Base-by-base conservation (phyloP, 75 land plant species). In the Sequoia sempervirens region DNA sequence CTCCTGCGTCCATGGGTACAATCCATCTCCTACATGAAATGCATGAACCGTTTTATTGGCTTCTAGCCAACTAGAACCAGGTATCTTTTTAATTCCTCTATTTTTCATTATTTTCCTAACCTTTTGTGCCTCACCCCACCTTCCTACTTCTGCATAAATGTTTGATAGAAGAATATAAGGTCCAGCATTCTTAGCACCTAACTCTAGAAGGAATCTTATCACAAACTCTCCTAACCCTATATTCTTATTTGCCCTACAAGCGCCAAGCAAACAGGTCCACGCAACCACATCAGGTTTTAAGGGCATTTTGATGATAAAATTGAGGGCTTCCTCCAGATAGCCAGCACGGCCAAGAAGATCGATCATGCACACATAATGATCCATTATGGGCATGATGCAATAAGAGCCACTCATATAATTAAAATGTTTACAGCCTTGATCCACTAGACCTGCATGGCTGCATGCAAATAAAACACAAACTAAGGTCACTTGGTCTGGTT, bases 51-150 rank as follows among this genome's bases (percentile, higher is more conserved):
- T n/a, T 2, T 88, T 91, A 75, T 66, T 75, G 18, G 87, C 58
- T 34, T 87, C 85, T 30, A 93, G 85, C n/a, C 84, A 90, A 79
- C 94, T 93, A 82, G 85, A 70, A 6, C 94, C 93, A 43, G 94
- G 93, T 3, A 56, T 81, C 30, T 87, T 87, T 81, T 72, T 87
- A 18, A 84, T 50, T n/a, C 85, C 76, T 43, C 79, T 76, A 4
- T 84, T 56, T 68, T 64, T 81, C 85, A 87, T 87, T 13, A 53
- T 2, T 50, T 34, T 84, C 82, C 85, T 79, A 14, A 69, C 53
- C 32, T 84, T 72, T 30, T 69, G 20, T 30, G 82, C 86, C 61
- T 83, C 68, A 12, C 38, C 52, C 85, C 85, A 87, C 18, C 56
- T 86, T 15, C 75, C 56, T 40, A 50, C 85, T 36, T 47, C 78